These are phyloP conservation scores for Pseudogymnoascus sp. DNA, from an alignment of 2,329 filamentous ascomycete species.

Conservation along the genomic window DNA sequence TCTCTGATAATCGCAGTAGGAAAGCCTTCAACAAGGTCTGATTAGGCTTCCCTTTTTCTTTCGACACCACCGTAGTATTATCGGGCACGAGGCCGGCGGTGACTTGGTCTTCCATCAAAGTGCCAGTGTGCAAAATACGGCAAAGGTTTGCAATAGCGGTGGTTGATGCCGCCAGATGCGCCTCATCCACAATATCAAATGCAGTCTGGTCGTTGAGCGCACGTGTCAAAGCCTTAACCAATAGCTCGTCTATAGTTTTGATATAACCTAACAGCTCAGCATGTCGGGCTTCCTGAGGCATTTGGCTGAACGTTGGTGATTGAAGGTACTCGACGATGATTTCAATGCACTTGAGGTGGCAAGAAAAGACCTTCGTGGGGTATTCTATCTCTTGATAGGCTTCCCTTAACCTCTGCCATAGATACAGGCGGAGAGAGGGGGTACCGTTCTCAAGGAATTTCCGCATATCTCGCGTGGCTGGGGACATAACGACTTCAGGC, in stretches of 20 bases:
- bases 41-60: slow-evolving; percentile 19
- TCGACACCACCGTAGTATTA: slow-evolving; percentile 45
- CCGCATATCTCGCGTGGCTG: slow-evolving; percentile 65
- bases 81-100: slow-evolving; percentile 64
- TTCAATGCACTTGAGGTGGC: slow-evolving; percentile 77
- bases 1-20: slow-evolving; percentile 69
- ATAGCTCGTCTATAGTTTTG: slow-evolving; percentile 69
- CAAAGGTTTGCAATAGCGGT: slow-evolving; percentile 63
- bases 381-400: slow-evolving; percentile 84
- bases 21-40: slow-evolving; percentile 44
- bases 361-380: slow-evolving; percentile 79
- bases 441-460: slow-evolving; percentile 77
- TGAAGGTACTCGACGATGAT: slow-evolving; percentile 68
- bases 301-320: slow-evolving; percentile 46
- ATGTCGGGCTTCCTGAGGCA: slow-evolving; percentile 57
- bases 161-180: slow-evolving; percentile 67
- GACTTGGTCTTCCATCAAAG: slow-evolving; percentile 80
- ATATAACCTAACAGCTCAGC: slow-evolving; percentile 67
- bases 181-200: slow-evolving; percentile 78
- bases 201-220: slow-evolving; percentile 60
- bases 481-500: slow-evolving; percentile 16
- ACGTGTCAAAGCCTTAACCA: slow-evolving; percentile 63
- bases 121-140: slow-evolving; percentile 69
- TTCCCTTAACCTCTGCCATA: slow-evolving; percentile 87
- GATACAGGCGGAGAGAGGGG: slow-evolving; percentile 72